A percentile compares a stretch with the other conserved stretches of the same genome.
Conservation (phyloP, 225 moss, liverwort and hornwort genomes). For the Physcomitrellopsis africana region DNA sequence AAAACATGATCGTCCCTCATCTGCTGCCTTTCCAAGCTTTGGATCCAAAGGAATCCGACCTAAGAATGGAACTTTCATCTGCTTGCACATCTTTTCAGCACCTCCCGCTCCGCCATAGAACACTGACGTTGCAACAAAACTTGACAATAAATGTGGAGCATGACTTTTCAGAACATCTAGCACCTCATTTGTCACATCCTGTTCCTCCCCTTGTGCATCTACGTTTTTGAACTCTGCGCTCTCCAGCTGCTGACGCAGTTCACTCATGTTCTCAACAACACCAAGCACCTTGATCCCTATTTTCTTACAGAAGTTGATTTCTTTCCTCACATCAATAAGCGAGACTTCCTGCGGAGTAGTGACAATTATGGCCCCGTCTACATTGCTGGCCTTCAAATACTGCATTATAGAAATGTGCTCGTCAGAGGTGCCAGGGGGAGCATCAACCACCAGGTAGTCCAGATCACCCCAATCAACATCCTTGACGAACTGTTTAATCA, state of each 20-base stretch:
- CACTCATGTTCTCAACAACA: conserved; percentile 99
- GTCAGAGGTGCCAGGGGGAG: conserved; percentile 94
- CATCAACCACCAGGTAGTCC: conserved; percentile 93
- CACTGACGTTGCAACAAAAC: conserved; percentile 60
- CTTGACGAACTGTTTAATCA: conserved; percentile 95
- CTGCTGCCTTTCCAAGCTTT: conserved; percentile 89
- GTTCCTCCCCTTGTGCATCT: conserved; percentile 66
- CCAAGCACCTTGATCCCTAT: conserved; percentile 90
- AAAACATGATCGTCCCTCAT: conserved; percentile 94
- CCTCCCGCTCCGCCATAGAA: conserved; percentile 87
- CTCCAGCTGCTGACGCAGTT: conserved; percentile 76
- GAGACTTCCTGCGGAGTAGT: conserved; percentile 97
- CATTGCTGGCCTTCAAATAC: conserved; percentile 78
- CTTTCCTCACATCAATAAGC: conserved; percentile 90
- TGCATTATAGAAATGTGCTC: conserved; percentile 99
- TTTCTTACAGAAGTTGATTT: conserved; percentile 94
- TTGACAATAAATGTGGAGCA: conserved; percentile 75
- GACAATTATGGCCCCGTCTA: conserved; percentile 87
- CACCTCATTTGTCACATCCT: conserved; percentile 79
- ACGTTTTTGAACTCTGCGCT: conserved; percentile 67
- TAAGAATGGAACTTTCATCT: conserved; percentile 90
- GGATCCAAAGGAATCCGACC: conserved; percentile 93
- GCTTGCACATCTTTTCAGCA: conserved; percentile 92
- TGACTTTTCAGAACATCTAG: conserved; percentile 65
- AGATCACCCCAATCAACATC: conserved; percentile 96